A percentile compares a stretch with the other conserved stretches of the same genome.
These are phyloP conservation scores for Hanseniaspora pseudoguilliermondii DNA, from an alignment of 805 yeast species.

Conservation along the genomic window DNA sequence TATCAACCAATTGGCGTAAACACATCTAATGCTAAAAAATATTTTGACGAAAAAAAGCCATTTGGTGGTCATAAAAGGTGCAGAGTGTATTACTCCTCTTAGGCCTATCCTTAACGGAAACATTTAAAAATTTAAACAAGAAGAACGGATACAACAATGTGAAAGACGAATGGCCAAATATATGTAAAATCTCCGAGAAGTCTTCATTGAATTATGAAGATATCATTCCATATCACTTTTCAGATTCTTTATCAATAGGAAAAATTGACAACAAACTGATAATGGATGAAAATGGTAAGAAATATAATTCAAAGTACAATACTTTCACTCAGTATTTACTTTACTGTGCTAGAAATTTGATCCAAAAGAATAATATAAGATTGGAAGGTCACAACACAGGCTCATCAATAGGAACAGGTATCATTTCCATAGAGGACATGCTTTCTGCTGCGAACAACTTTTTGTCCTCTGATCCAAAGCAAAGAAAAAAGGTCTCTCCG, in stretches of 20 bases:
- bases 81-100: constrained; percentile 10
- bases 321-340: constrained; percentile 6
- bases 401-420: constrained; percentile 10
- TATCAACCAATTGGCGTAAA: no score
- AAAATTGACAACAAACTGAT: not conserved
- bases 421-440: constrained; percentile 9
- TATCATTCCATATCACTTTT: constrained; percentile 5
- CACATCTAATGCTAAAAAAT: not conserved
- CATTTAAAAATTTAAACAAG: not conserved
- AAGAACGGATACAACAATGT: constrained; percentile 1
- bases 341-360: not conserved
- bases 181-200: constrained; percentile 2
- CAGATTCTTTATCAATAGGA: not conserved
- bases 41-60: not conserved
- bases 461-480: not conserved
- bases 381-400: not conserved
- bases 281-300: not conserved
- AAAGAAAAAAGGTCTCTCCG: constrained; percentile 59
- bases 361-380: not conserved
- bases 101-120: constrained; percentile 7
- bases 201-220: not conserved
- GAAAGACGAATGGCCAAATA: not conserved
- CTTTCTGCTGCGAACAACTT: not conserved
- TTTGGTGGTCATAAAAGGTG: not conserved
- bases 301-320: not conserved